A percentile compares a stretch with the other conserved stretches of the same genome.
phyloP scores from a whole-genome alignment of 352 stramenopile genomes.

The Phytophthora ohioensis region DNA sequence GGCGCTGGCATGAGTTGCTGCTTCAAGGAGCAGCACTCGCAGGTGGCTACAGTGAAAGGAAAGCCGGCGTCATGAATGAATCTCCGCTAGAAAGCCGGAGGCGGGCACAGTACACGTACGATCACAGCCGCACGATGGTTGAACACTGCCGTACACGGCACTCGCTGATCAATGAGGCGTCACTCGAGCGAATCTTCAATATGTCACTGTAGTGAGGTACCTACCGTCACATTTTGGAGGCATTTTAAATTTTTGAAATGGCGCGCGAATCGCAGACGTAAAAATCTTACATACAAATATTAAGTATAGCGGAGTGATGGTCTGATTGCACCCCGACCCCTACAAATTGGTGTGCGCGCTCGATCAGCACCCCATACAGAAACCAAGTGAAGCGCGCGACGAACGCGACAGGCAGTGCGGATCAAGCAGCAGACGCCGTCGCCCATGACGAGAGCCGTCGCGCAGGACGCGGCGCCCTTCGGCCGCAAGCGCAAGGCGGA shows the following conservation, averaged over 20 bases:
- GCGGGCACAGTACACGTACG: not conserved
- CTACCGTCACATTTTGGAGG: constrained; percentile 24
- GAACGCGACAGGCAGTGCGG: constrained; percentile 37
- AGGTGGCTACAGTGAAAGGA: constrained; percentile 12
- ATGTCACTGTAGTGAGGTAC: constrained; percentile 20
- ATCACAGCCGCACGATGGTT: not conserved
- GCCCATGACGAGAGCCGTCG: constrained; percentile 31
- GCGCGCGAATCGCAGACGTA: constrained; percentile 13
- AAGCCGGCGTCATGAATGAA: not conserved
- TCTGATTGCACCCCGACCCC: not conserved
- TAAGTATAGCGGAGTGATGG: constrained; percentile 36
- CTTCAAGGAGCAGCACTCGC: constrained; percentile 22
- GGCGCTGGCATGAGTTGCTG: not conserved
- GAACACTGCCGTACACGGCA: constrained; percentile 9
- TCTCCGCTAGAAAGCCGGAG: constrained; percentile 14
- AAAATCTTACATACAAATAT: constrained; percentile 7
- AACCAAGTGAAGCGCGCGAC: constrained; percentile 40
- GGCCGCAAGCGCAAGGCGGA: constrained; percentile 48
- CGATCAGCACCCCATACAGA: constrained; percentile 33
- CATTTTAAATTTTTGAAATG: constrained; percentile 43
- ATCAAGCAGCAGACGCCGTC: constrained; percentile 1
- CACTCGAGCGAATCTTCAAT: constrained; percentile 10
- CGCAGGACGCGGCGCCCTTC: not conserved
- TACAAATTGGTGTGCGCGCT: constrained; percentile 11
- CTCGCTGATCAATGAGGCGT: not conserved